Evolutionary conservation across 78 protist genomes (phyloP), one percentile per base, ranked within the genome.

Genomic region (Dictyostelium intermedium): DNA sequence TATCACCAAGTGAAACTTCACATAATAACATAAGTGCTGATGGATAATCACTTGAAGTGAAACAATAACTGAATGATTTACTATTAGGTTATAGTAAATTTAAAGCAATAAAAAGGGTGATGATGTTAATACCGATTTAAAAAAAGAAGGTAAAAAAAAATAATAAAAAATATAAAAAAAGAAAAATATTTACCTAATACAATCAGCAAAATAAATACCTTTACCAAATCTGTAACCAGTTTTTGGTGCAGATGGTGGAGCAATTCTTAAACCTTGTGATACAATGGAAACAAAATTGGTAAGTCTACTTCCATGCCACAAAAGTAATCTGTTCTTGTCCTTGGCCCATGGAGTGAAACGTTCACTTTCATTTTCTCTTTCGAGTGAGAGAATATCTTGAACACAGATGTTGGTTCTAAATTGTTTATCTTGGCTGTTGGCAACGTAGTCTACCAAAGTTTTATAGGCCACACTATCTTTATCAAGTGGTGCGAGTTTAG

Each of bases 151-250:
- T 16, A 5, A 4, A 50, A 50, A 50, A 1, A 14, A 50, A 50
- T 50, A 50, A 50, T 45, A 11, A 45, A 45, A 13, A 45, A 45
- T n/a, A 45, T 45, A 45, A 45, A 45, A 13, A 50, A 45, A 45
- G 1, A 16, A 50, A 10, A 14, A 50, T 1, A 50, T 4, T 50
- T 50, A 50, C 61, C 61, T 50, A 63, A 89, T 72, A 91, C 92
- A 85, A 70, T 89, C 82, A 32, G 97, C 97, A 95, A 95, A 89
- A 53, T 95, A 95, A 27, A 82, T 37, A 66, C 98, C 98, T 53
- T 96, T 96, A 53, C 98, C 98, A 41, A 97, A 97, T 47, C 96
- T 43, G 91, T 97, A 97, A 39, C 98, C 98, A 30, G 97, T 93
- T 74, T 43, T 60, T 41, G 97, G 97, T 8, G 98, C 98, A 27